Conservation (phyloP, 371 early-diverging fungal genomes). For the Apophysomyces variabilis region DNA sequence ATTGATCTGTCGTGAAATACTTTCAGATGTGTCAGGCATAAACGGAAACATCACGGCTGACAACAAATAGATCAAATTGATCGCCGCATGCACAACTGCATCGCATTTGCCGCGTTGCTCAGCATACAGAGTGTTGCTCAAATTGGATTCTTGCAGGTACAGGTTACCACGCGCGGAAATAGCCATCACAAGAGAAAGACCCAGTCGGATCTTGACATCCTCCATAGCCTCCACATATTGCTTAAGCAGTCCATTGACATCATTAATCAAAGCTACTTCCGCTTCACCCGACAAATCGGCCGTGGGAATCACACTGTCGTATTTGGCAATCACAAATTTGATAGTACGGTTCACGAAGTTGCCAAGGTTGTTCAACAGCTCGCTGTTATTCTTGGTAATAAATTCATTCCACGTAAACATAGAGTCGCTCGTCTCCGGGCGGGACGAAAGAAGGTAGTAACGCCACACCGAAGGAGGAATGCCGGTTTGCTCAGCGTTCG, state of each 20-base stretch:
- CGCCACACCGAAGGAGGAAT: conserved; percentile 97
- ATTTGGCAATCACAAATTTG: conserved; percentile 92
- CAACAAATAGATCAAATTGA: conserved; percentile 90
- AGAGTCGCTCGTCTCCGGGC: conserved; percentile 98
- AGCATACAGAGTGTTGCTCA: conserved; percentile 86
- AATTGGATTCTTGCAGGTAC: conserved; percentile 93
- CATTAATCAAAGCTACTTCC: conserved; percentile 71
- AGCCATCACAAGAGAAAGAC: conserved; percentile 88
- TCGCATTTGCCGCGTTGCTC: conserved; percentile 82
- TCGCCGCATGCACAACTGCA: conserved; percentile 81
- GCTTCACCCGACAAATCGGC: conserved; percentile 51
- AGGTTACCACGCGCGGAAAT: conserved; percentile 95
- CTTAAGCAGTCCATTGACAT: conserved; percentile 80
- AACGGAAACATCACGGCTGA: conserved; percentile 90
- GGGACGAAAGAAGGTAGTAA: conserved; percentile 95
- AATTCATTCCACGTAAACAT: conserved; percentile 98
- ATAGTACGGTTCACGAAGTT: conserved; percentile 99
- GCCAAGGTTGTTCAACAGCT: conserved; percentile 97
- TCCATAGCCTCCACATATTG: conserved; percentile 87
- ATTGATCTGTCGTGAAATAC: conserved; percentile 82
- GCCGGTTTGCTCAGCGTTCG: conserved; percentile 92
- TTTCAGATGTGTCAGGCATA: conserved; percentile 89
- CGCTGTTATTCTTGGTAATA: conserved; percentile 92
- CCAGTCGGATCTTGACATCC: conserved; percentile 84
- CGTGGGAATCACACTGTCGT: conserved; percentile 79